Conservation (phyloP, 2,329 filamentous ascomycete genomes). For the Penicillium sp. region DNA sequence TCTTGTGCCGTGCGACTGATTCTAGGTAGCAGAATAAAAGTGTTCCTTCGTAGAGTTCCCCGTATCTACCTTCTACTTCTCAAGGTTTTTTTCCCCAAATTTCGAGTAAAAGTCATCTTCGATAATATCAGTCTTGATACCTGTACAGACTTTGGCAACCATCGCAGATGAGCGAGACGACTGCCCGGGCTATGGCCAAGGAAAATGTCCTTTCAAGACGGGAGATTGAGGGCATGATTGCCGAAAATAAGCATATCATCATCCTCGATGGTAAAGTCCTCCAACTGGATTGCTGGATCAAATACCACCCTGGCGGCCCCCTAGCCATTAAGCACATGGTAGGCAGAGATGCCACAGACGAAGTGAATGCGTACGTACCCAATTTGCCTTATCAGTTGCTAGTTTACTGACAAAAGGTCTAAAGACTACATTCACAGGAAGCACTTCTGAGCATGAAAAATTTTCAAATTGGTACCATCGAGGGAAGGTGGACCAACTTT, state of each 20-base stretch:
- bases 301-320: slow-evolving; percentile 87
- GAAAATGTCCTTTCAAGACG: slow-evolving; percentile 24
- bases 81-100: neutral
- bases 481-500: slow-evolving; percentile 83
- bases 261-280: slow-evolving; percentile 80
- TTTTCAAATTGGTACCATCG: slow-evolving; percentile 79
- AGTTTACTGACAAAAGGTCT: slow-evolving; percentile 22
- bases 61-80: neutral
- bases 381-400: slow-evolving; percentile 2
- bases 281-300: slow-evolving; percentile 83
- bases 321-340: slow-evolving; percentile 90
- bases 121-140: neutral
- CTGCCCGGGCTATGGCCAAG: slow-evolving; percentile 5
- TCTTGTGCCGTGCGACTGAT: slow-evolving; percentile 10
- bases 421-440: slow-evolving; percentile 79
- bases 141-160: neutral
- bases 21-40: slow-evolving; percentile 4
- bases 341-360: slow-evolving; percentile 88
- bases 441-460: slow-evolving; percentile 73
- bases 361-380: slow-evolving; percentile 75
- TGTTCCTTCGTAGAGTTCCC: neutral
- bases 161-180: slow-evolving; percentile 6
- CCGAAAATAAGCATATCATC: slow-evolving; percentile 74
- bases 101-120: neutral
- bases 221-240: slow-evolving; percentile 78